phyloP scores from a whole-genome alignment of 2,329 filamentous ascomycete genomes.

The Sporothrix curviconia region DNA sequence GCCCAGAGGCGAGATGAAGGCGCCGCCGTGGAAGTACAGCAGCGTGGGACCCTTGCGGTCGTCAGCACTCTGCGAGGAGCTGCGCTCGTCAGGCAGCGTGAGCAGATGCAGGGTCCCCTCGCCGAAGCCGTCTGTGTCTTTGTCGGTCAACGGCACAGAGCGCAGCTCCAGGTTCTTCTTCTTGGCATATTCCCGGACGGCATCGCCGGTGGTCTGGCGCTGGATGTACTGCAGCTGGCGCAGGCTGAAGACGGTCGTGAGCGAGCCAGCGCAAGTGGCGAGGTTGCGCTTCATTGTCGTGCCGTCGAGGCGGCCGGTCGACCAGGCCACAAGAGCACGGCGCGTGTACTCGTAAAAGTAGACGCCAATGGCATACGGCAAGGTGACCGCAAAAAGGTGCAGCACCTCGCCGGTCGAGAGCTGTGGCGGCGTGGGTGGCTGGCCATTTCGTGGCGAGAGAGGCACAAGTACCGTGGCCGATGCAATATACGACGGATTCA shows the following conservation, averaged over 20 bases:
- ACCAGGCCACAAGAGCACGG: not conserved
- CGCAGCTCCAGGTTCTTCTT: constrained; percentile 11
- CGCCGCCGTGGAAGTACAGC: constrained; percentile 19
- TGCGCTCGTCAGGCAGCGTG: not conserved
- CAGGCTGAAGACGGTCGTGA: not conserved
- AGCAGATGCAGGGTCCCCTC: not conserved
- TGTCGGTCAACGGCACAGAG: constrained; percentile 8
- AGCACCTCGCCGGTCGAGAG: constrained; percentile 1
- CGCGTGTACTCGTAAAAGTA: not conserved
- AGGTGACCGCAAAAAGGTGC: constrained; percentile 1
- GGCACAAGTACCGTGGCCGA: too few species aligned
- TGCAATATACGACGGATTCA: too few species aligned
- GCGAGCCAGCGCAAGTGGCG: not conserved
- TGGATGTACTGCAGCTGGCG: constrained; percentile 13
- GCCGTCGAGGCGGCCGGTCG: constrained; percentile 1
- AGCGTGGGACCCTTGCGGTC: constrained; percentile 10
- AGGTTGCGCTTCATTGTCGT: constrained; percentile 3
- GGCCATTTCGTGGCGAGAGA: too few species aligned
- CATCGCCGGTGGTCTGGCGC: constrained; percentile 16
- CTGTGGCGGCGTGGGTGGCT: constrained; percentile 2
- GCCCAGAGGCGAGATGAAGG: constrained; percentile 12
- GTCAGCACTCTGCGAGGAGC: too few species aligned
- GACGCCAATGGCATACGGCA: not conserved
- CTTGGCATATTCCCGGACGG: constrained; percentile 13
- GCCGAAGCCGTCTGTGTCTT: constrained; percentile 12